A percentile compares a stretch with the other conserved stretches of the same genome.
These are phyloP conservation scores for Boeremia exigua DNA, from an alignment of 2,329 filamentous ascomycete genomes.

Conservation along the genomic window DNA sequence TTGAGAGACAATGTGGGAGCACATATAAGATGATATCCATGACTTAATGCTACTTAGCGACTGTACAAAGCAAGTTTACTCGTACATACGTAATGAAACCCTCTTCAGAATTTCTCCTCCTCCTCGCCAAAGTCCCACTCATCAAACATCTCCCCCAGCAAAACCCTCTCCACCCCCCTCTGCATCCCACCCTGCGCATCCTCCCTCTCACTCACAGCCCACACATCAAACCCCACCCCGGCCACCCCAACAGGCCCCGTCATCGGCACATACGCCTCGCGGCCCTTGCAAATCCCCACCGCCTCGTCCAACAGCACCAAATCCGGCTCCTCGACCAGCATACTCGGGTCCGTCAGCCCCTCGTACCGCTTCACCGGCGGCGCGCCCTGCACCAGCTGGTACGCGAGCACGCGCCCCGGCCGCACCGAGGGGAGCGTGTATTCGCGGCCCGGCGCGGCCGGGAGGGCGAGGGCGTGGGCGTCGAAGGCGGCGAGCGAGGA, in stretches of 20 bases:
- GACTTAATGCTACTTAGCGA: slow-evolving; percentile 18
- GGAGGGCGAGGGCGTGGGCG: background rate
- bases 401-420: background rate
- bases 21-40: slow-evolving; percentile 29
- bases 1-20: background rate
- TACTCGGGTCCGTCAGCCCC: slow-evolving; percentile 17
- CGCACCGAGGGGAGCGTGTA: background rate
- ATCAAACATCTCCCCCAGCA: slow-evolving; percentile 17
- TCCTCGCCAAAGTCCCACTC: slow-evolving; percentile 14
- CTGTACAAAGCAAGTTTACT: background rate
- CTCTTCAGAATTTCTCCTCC: background rate
- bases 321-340: slow-evolving; percentile 4
- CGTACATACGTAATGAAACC: slow-evolving; percentile 1
- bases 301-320: slow-evolving; percentile 27
- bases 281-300: slow-evolving; percentile 20
- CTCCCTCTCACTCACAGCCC: slow-evolving; percentile 10
- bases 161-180: background rate
- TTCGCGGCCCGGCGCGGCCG: background rate
- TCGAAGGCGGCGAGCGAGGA: slow-evolving; percentile 8
- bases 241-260: slow-evolving; percentile 12
- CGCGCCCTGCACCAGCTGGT: slow-evolving; percentile 21
- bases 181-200: background rate
- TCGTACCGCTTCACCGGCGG: slow-evolving; percentile 19
- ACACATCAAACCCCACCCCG: slow-evolving; percentile 27
- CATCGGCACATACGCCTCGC: slow-evolving; percentile 22